Evolutionary conservation across 2,329 filamentous ascomycete species (phyloP), one percentile per base, ranked within the genome.

Genomic region (Mycogone perniciosa): DNA sequence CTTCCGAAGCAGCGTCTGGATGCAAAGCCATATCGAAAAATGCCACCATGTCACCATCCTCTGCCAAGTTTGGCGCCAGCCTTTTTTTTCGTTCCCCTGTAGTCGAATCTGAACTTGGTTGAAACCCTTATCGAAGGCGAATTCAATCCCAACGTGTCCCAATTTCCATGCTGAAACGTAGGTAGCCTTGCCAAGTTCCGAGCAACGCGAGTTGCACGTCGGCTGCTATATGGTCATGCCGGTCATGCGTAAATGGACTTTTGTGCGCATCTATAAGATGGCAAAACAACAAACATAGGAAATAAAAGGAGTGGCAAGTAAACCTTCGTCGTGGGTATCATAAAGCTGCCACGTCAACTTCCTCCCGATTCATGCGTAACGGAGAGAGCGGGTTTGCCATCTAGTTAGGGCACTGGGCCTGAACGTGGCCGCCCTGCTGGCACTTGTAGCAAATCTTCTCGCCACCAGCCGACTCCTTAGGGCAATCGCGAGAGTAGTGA

Each of bases 401-500:
- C 72, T 77, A 78, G 70, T 86, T 90, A 66, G 92, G 89, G 85
- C 93, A 99, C 65, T 88, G 83, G 63, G 88, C 84, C 82, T 96
- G 92, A 69, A 97, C 86, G 76, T 96, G 92, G 63, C 92, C 91
- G 60, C 78, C 68, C 72, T 84, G 80, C 74, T 85, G 81, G 80
- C 82, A 97, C 80, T 95, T 95, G 83, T 99, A 99, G 86, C 93
- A 99, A 69, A 96, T 90, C 71, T 95, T 92, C 81, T 97, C 92
- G 66, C 85, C 82, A 60, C 82, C 81, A 62, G 84, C 82, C 54
- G 88, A 88, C 75, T 96, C 92, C 69, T 92, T 91, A 63, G 91
- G 87, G 81, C 93, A 99, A 73, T 99, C 93, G 59, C 92, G 88
- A 59, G 88, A 95, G 71, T 96, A 84, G 74, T 97, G 92, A 56